Evolutionary conservation across 768 basidiomycete species (phyloP).

Genomic region (Lactifluus pinguis): DNA sequence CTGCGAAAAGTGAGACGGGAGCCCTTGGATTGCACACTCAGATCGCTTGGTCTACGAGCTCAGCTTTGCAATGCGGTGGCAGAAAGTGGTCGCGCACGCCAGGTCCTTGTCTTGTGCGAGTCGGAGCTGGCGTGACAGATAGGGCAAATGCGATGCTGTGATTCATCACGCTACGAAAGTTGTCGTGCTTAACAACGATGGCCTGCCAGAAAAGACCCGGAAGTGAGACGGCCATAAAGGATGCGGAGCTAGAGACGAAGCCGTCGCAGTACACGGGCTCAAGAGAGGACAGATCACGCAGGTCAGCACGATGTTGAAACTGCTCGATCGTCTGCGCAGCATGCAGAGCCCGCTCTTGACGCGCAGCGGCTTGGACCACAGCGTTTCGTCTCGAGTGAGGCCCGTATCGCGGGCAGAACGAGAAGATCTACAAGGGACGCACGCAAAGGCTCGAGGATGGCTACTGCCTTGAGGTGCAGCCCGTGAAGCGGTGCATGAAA

Average conservation of each 20-base stretch:
- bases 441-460: slow-evolving; percentile 90
- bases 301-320: slow-evolving; percentile 49
- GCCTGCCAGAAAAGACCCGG: slow-evolving; percentile 39
- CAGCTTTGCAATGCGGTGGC: slow-evolving; percentile 61
- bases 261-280: slow-evolving; percentile 63
- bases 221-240: slow-evolving; percentile 32
- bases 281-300: slow-evolving; percentile 71
- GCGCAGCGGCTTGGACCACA: slow-evolving; percentile 29
- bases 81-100: slow-evolving; percentile 61
- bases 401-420: slow-evolving; percentile 56
- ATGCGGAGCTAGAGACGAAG: slow-evolving; percentile 70
- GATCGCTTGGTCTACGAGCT: slow-evolving; percentile 56
- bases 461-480: slow-evolving; percentile 93
- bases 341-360: slow-evolving; percentile 40
- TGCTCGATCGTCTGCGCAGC: slow-evolving; percentile 58
- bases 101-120: slow-evolving; percentile 62
- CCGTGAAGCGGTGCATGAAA: slow-evolving; percentile 96
- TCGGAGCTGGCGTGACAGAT: slow-evolving; percentile 50
- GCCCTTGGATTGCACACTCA: slow-evolving; percentile 61
- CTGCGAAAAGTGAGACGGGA: slow-evolving; percentile 54
- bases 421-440: slow-evolving; percentile 67
- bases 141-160: slow-evolving; percentile 64
- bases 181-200: slow-evolving; percentile 69
- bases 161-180: slow-evolving; percentile 77
- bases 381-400: slow-evolving; percentile 25